Base-by-base conservation (phyloP, 2,329 filamentous ascomycete species). In the Nemania bipapillata region DNA sequence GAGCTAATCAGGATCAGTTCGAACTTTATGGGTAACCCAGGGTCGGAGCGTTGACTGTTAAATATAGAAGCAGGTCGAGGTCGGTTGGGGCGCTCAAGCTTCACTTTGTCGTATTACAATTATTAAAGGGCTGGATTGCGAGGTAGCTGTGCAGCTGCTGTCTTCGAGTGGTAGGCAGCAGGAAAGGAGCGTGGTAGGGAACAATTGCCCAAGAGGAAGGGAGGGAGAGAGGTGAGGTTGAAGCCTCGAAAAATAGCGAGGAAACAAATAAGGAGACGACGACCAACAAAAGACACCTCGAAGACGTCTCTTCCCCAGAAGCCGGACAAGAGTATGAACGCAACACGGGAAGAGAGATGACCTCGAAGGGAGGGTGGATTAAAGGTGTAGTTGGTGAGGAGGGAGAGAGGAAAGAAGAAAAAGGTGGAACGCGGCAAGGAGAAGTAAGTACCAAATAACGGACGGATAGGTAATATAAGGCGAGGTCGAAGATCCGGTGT, bases 181-280 rank as follows among this genome's bases (percentile, higher is more conserved):
- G 45, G 53, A 66, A 72, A 72, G 68, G 70, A 72, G 65, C 63
- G 70, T 72, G 68, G 63, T 55, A 70, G 65, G 68, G 63, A 69
- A 62, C 62, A 35, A 60, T 58, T 62, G 55, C 68, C 70, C 58
- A 65, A 35, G 47, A 15, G 42, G 37, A 12, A 12, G 45, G 35
- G 50, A 37, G 24, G 20, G 50, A 54, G 50, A 20, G 9, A 32
- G 28, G 12, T 37, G 57, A 49, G 49, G 52, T 50, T 37, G 45
- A 45, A 28, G 20, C 37, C 59, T 60, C 59, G 17, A 32, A 56
- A 32, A 37, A 58, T 8, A 53, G 54, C n/a, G 50, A 61, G 20
- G 45, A 11, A 49, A 56, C 47, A 52, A 49, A 53, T 32, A 22
- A 64, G 32, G 56, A 62, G 12, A 50, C 60, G 49, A 65, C 66